phyloP scores from a whole-genome alignment of 2,329 filamentous ascomycete genomes.

The Gaeumannomyces sp. region DNA sequence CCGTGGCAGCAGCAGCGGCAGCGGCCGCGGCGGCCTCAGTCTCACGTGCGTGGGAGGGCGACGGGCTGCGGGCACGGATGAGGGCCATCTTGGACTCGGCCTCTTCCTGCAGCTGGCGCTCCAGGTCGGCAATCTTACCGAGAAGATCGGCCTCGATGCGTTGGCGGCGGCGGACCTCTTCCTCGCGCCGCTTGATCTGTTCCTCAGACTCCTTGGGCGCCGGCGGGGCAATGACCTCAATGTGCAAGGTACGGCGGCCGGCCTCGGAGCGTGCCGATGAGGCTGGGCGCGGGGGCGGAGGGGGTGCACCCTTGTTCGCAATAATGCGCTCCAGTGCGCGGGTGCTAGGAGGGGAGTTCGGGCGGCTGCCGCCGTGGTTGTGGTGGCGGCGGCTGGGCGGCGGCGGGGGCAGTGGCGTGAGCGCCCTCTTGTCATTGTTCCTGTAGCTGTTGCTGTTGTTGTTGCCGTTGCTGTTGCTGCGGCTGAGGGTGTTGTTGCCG shows the following conservation, averaged over 20 bases:
- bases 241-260: constrained; percentile 4
- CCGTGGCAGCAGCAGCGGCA: not conserved
- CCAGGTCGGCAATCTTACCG: constrained; percentile 5
- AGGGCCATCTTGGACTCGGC: constrained; percentile 4
- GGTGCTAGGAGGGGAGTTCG: not conserved
- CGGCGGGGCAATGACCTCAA: constrained; percentile 5
- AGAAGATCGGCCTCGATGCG: constrained; percentile 4
- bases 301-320: not conserved
- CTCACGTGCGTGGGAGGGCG: not conserved
- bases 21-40: not conserved
- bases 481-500: not conserved
- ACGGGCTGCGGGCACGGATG: not conserved
- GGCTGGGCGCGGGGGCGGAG: not conserved
- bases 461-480: not conserved
- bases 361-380: too few relatives aligned
- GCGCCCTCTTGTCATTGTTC: not conserved
- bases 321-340: not conserved
- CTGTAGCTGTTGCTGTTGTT: not conserved
- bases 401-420: not conserved
- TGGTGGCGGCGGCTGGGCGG: not conserved
- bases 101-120: constrained; percentile 1
- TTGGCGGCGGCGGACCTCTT: constrained; percentile 2
- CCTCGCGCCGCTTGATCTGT: constrained; percentile 8
- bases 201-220: not conserved
- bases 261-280: not conserved